Evolutionary conservation across 2,329 filamentous ascomycete genomes (phyloP), one percentile per base, ranked within the genome.

Genomic region (Ophiocordyceps australis): DNA sequence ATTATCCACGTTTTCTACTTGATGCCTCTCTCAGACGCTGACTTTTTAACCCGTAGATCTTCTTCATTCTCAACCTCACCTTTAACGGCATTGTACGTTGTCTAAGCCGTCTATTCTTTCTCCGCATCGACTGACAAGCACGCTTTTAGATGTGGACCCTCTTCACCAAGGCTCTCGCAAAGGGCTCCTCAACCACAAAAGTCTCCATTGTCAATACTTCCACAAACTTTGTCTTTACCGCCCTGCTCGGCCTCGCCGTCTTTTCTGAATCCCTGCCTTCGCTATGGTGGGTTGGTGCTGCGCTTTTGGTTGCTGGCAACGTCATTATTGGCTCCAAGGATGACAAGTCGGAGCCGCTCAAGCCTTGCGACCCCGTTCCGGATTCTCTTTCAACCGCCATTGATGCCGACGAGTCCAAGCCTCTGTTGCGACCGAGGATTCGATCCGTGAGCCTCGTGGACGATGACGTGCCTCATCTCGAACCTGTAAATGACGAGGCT

Each of bases 161-260:
- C 24, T 86, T 85, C 54, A 86, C 79, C 6, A 65, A 69, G 25
- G 79, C 79, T 27, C 64, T 86, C n/a, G 70, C 77, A 1, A 62
- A 66, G 12, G 76, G 77, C 10, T 64, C 66, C 30, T 82, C 76
- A 2, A 82, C 79, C 7, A 80, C 79, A 0, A 76, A 81, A 41
- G 79, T 85, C 25, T 75, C 70, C 36, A 75, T 86, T 44, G 70
- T 86, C 47, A 86, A 86, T 48, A 85, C 79, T 3, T 80, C 75
- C 10, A 63, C 75, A 29, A 86, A 86, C 52, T 86, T 86, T 47
- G 63, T 86, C 50, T 50, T 82, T 32, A 85, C 79, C 0, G 79
- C 79, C 7, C 35, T 85, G 6, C 55, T 85, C 13, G 77, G 79
- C 15, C 56, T 66, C 25, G 46, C 66, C 30, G 69, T 86, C 36